Conservation (phyloP, 768 basidiomycete genomes). For the Macrolepiota fuliginosa region DNA sequence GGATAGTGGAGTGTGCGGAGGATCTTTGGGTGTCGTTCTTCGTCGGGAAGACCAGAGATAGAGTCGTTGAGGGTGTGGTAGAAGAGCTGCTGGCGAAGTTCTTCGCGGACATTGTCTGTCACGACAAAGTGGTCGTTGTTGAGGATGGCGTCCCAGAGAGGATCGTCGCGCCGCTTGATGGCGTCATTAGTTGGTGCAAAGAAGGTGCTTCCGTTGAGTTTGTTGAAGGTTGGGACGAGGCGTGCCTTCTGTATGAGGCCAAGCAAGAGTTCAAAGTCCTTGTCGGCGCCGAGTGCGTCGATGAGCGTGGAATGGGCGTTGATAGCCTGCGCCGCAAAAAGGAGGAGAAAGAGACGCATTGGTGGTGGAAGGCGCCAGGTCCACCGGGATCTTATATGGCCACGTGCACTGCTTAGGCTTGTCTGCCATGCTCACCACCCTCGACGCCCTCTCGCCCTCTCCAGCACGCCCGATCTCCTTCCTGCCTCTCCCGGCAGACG, state of each 20-base stretch:
- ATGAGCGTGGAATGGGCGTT: slow-evolving; percentile 59
- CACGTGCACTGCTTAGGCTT: slow-evolving; percentile 6
- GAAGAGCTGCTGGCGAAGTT: slow-evolving; percentile 86
- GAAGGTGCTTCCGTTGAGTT: slow-evolving; percentile 76
- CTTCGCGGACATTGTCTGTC: slow-evolving; percentile 79
- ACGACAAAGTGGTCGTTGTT: slow-evolving; percentile 35
- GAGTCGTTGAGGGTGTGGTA: slow-evolving; percentile 92
- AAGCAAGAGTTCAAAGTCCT: slow-evolving; percentile 76
- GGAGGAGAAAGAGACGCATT: slow-evolving; percentile 20
- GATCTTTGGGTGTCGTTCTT: slow-evolving; percentile 35
- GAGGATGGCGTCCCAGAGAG: slow-evolving; percentile 37
- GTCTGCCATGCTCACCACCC: slow-evolving; percentile 36
- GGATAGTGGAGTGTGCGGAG: slow-evolving; percentile 74
- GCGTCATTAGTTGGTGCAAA: slow-evolving; percentile 98
- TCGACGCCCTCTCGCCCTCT: slow-evolving; percentile 39
- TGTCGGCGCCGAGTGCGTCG: slow-evolving; percentile 71
- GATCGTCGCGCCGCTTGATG: slow-evolving; percentile 49
- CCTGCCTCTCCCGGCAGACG: slow-evolving; percentile 51
- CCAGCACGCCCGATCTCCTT: slow-evolving; percentile 56
- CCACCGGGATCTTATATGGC: not conserved
- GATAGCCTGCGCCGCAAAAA: slow-evolving; percentile 30
- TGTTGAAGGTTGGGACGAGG: slow-evolving; percentile 90
- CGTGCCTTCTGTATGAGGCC: slow-evolving; percentile 77
- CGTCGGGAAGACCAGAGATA: slow-evolving; percentile 40
- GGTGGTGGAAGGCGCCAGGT: not conserved